Evolutionary conservation across 2,329 filamentous ascomycete genomes (phyloP).

Genomic region (Phyllosticta citrichinensis): DNA sequence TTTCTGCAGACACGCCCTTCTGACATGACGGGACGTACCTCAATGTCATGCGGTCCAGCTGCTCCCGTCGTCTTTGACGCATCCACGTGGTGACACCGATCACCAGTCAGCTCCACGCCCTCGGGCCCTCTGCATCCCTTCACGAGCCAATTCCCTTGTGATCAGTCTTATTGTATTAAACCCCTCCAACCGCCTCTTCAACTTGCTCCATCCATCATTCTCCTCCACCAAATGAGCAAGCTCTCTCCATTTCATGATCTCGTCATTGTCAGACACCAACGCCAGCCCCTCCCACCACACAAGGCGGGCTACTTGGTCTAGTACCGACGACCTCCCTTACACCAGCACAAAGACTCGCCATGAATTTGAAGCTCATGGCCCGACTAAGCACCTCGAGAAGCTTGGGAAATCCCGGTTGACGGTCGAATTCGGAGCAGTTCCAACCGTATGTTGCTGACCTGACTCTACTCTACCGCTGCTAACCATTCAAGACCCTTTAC

Average conservation of each 20-base stretch:
- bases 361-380: constrained; percentile 19
- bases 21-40: neutral
- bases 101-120: neutral
- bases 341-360: constrained; percentile 14
- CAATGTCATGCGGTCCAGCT: constrained; percentile 1
- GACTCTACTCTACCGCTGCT: neutral
- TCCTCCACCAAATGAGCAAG: neutral
- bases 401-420: constrained; percentile 14
- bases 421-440: constrained; percentile 11
- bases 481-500: constrained; percentile 36
- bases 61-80: neutral
- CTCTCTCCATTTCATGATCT: neutral
- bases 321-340: neutral
- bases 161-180: neutral
- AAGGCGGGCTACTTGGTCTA: constrained; percentile 8
- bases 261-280: constrained; percentile 5
- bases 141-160: neutral
- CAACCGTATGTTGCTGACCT: constrained; percentile 13
- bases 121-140: constrained; percentile 1
- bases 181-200: neutral
- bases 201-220: neutral
- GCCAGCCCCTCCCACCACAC: neutral
- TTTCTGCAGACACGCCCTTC: neutral
- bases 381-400: constrained; percentile 16
- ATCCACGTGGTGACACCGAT: constrained; percentile 1